A percentile compares a stretch with the other conserved stretches of the same genome.
Conservation (phyloP, 805 yeast genomes). For the Hanseniaspora lachancei region DNA sequence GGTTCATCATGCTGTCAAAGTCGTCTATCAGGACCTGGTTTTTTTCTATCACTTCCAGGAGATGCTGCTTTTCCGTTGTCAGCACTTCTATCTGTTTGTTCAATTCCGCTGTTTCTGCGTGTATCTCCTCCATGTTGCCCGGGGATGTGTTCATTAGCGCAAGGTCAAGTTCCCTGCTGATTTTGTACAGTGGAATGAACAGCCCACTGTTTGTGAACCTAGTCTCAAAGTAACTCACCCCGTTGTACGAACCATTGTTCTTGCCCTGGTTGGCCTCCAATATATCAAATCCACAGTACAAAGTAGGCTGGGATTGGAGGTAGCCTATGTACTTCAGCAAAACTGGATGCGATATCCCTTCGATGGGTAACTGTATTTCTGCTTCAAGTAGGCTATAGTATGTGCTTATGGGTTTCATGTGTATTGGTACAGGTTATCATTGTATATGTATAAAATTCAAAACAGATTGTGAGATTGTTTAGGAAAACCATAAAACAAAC, state of each 20-base stretch:
- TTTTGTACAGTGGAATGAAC: constrained; percentile 49
- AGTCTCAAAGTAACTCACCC: constrained; percentile 55
- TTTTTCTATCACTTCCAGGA: not conserved
- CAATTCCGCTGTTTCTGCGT: constrained; percentile 24
- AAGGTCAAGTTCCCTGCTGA: constrained; percentile 15
- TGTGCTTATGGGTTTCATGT: not conserved
- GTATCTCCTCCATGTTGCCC: constrained; percentile 14
- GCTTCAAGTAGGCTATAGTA: not conserved
- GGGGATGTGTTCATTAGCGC: constrained; percentile 18
- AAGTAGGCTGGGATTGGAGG: constrained; percentile 59
- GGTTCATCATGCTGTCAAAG: not conserved
- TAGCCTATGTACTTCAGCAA: constrained; percentile 57
- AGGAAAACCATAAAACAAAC: no score
- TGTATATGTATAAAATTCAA: no score
- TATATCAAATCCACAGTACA: constrained; percentile 79
- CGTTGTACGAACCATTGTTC: constrained; percentile 73
- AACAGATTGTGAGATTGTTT: no score
- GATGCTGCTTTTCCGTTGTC: constrained; percentile 19
- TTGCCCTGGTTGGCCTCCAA: constrained; percentile 62
- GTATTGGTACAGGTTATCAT: not conserved
- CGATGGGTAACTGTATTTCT: not conserved
- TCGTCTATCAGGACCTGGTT: not conserved
- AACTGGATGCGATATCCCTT: constrained; percentile 29
- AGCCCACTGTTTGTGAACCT: constrained; percentile 55
- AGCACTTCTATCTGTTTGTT: constrained; percentile 22